Percentiles rank a stretch among this genome's conserved stretches.
Conservation (phyloP, 176 grass and related monocot species). For the Eleusine coracana region DNA sequence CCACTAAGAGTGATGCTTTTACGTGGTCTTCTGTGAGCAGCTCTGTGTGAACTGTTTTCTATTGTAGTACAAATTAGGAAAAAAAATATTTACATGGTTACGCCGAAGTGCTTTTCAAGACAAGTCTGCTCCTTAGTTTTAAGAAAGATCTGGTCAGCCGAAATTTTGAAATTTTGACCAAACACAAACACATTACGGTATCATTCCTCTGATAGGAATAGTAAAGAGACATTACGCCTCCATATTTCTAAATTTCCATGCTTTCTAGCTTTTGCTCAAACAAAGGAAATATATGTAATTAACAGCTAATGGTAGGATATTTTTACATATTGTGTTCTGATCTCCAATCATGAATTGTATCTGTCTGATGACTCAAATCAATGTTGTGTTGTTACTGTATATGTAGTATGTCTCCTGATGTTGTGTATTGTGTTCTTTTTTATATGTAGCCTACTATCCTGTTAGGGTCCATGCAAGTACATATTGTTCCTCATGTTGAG, state of each 20-base stretch:
- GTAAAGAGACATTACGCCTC: background rate
- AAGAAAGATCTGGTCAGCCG: background rate
- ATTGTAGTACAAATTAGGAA: background rate
- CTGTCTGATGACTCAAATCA: no score
- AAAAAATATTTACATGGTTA: background rate
- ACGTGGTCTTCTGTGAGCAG: background rate
- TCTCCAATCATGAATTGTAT: no score
- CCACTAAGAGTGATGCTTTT: no score
- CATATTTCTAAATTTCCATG: background rate
- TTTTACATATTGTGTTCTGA: slow-evolving; percentile 3
- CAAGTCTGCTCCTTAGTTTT: background rate
- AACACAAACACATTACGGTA: background rate
- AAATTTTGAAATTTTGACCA: background rate
- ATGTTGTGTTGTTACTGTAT: background rate
- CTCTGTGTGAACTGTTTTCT: background rate
- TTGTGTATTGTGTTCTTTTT: no score
- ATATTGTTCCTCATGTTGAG: no score
- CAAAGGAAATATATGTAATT: background rate
- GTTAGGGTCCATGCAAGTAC: no score
- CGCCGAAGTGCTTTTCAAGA: background rate
- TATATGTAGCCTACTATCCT: no score
- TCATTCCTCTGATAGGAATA: background rate
- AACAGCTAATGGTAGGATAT: background rate
- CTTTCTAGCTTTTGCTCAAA: background rate
- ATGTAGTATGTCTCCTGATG: no score